A percentile compares a stretch with the other conserved stretches of the same genome.
Conservation (phyloP, 2,329 filamentous ascomycete species). For the Pseudocercospora cruenta region DNA sequence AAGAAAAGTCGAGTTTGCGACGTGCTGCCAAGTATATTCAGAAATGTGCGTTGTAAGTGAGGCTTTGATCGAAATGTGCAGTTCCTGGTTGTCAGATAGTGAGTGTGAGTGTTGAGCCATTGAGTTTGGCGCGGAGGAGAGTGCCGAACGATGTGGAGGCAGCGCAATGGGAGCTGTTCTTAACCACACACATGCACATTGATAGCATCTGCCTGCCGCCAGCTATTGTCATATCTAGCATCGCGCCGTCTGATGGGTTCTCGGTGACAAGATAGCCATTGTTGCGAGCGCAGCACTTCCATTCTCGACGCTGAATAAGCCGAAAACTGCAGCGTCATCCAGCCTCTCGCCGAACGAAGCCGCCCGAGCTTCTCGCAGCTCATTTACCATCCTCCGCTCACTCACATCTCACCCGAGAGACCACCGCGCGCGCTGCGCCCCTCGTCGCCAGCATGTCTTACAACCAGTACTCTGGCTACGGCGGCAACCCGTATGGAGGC, state of each 20-base stretch:
- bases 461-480: constrained; percentile 61
- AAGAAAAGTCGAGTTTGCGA: neutral
- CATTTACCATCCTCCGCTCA: neutral
- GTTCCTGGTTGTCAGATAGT: neutral
- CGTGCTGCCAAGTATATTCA: neutral
- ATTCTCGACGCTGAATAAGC: neutral
- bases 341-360: neutral
- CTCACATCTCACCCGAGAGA: constrained; percentile 10
- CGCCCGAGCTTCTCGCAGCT: constrained; percentile 5
- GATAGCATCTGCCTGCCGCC: neutral
- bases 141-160: neutral
- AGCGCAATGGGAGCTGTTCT: neutral
- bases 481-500: constrained; percentile 64
- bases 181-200: neutral
- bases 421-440: constrained; percentile 12
- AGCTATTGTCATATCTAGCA: neutral
- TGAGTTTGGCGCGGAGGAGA: neutral
- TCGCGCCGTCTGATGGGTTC: neutral
- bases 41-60: too few relatives aligned
- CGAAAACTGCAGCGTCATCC: constrained; percentile 1
- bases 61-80: too few relatives aligned
- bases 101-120: neutral
- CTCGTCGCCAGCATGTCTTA: constrained; percentile 56
- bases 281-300: neutral
- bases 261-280: neutral